Conservation (phyloP, 2,329 filamentous ascomycete genomes). For the Hypoxylon sp. region DNA sequence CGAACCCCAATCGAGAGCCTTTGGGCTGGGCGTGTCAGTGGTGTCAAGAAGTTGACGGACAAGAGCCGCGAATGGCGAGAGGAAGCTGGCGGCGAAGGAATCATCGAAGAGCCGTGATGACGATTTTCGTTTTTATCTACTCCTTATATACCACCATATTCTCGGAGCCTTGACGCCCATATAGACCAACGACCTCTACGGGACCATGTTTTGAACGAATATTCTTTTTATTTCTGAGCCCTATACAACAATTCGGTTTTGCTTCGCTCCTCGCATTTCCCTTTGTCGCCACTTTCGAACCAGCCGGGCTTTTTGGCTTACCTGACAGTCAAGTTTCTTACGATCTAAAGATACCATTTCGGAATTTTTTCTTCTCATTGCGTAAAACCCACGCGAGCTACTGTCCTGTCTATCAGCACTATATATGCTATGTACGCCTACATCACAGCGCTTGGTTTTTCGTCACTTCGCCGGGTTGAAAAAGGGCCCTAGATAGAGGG, state of each 20-base stretch:
- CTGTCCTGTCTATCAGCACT: slow-evolving; percentile 23
- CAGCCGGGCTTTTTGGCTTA: slow-evolving; percentile 10
- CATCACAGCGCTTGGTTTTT: slow-evolving; percentile 44
- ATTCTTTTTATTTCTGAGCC: slow-evolving; percentile 38
- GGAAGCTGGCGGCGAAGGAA: slow-evolving; percentile 80
- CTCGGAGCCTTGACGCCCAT: slow-evolving; percentile 29
- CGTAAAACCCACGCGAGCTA: slow-evolving; percentile 36
- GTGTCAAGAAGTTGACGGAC: slow-evolving; percentile 85
- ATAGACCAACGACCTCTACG: slow-evolving; percentile 46
- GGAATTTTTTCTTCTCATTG: slow-evolving; percentile 33
- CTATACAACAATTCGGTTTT: slow-evolving; percentile 16
- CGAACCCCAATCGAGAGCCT: slow-evolving; percentile 89
- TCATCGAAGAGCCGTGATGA: slow-evolving; percentile 70
- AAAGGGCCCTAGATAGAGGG: slow-evolving; percentile 27
- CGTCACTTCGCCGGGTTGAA: slow-evolving; percentile 17
- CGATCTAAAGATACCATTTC: slow-evolving; percentile 52
- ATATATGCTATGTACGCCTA: slow-evolving; percentile 34
- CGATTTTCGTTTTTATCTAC: slow-evolving; percentile 19
- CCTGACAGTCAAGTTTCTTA: slow-evolving; percentile 35
- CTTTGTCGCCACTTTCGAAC: slow-evolving; percentile 32
- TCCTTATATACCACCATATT: slow-evolving; percentile 30
- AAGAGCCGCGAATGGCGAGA: slow-evolving; percentile 94
- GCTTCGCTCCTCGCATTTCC: slow-evolving; percentile 21
- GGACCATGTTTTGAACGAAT: slow-evolving; percentile 46
- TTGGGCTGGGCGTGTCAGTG: slow-evolving; percentile 86